Conservation (phyloP, 192 early-diverging fungal species). For the Coemansia sp. region DNA sequence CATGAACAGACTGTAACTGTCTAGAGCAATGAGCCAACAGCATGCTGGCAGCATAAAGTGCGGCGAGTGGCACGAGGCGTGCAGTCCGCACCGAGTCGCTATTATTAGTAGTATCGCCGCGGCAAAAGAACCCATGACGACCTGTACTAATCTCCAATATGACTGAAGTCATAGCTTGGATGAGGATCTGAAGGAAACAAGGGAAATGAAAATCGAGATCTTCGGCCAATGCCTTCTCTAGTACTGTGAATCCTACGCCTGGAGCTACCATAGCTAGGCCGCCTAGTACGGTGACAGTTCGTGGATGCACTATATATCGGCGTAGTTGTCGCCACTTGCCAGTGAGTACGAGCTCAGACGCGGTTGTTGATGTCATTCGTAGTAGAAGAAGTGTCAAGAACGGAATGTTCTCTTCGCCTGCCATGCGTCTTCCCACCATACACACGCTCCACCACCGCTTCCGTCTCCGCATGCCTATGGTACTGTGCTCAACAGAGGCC, state of each 20-base stretch:
- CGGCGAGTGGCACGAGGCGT: conserved; percentile 25
- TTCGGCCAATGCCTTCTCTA: conserved; percentile 37
- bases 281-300: conserved; percentile 18
- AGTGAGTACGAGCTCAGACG: conserved; percentile 4
- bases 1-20: conserved; percentile 24
- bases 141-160: conserved; percentile 18
- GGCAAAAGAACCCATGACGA: conserved; percentile 22
- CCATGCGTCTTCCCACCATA: not conserved
- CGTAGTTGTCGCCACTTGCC: not conserved
- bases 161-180: conserved; percentile 17
- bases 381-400: conserved; percentile 20
- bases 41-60: conserved; percentile 18
- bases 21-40: conserved; percentile 21
- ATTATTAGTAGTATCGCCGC: not conserved
- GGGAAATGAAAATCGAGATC: conserved; percentile 23
- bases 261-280: conserved; percentile 14
- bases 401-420: conserved; percentile 24
- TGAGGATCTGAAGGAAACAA: conserved; percentile 30
- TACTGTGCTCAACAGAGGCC: not conserved
- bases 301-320: conserved; percentile 15
- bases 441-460: not conserved
- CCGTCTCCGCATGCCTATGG: not conserved
- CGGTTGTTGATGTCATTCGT: conserved; percentile 7
- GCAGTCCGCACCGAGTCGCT: conserved; percentile 18
- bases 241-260: conserved; percentile 7